Evolutionary conservation across 257 asterid genomes (phyloP).

Genomic region (Solanum megistacrolobum): DNA sequence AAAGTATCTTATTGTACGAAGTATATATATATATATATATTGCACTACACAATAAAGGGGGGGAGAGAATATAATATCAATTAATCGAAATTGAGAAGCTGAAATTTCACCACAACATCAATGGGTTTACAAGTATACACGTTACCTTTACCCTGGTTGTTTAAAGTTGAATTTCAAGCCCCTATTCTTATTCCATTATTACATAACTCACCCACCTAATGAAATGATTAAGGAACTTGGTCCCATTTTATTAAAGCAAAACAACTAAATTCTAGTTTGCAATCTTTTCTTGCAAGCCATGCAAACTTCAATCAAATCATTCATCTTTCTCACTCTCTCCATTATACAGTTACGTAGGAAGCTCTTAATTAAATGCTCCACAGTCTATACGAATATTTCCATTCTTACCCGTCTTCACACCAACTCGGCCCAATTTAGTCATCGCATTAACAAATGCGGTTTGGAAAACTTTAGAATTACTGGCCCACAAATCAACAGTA

Average conservation of each 20-base stretch:
- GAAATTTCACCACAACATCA: not conserved
- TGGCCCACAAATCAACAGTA: conserved; percentile 52
- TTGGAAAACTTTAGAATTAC: conserved; percentile 24
- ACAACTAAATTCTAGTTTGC: not conserved
- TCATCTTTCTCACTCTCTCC: not conserved
- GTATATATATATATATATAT: no score
- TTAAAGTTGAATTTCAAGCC: not conserved
- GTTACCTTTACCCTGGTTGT: not conserved
- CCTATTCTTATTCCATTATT: not conserved
- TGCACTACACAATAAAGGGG: not conserved
- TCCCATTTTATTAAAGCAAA: not conserved
- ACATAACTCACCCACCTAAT: not conserved
- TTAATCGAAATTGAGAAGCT: not conserved
- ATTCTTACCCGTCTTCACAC: conserved; percentile 42
- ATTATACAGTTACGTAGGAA: no score
- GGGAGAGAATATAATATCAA: no score
- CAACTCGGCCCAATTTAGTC: conserved; percentile 75
- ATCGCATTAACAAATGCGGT: conserved; percentile 40
- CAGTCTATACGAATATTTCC: conserved; percentile 81
- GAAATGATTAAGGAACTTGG: not conserved
- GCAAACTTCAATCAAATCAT: not conserved
- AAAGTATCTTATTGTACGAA: no score
- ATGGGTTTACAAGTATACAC: not conserved
- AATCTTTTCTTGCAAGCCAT: not conserved
- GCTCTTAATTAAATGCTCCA: conserved; percentile 35